Conservation (phyloP, 805 yeast species). For the Pichia occidentalis region DNA sequence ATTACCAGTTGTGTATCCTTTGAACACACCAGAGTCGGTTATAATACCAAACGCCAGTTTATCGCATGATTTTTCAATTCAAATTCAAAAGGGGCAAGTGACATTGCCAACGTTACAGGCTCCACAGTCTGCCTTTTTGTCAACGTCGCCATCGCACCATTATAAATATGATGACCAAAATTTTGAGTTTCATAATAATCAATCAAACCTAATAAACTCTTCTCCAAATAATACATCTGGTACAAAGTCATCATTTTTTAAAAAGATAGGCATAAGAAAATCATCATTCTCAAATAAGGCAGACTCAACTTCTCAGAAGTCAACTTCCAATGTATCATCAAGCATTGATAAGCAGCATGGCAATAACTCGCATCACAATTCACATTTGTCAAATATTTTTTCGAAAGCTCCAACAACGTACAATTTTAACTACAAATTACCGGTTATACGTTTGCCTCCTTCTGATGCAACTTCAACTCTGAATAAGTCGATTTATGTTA, state of each 20-base stretch:
- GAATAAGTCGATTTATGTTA: slow-evolving; percentile 72
- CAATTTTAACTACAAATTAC: slow-evolving; percentile 34
- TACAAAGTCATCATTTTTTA: slow-evolving; percentile 18
- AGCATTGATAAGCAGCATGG: too few relatives aligned
- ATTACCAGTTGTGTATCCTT: slow-evolving; percentile 56
- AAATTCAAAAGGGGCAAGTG: slow-evolving; percentile 30
- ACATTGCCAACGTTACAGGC: slow-evolving; percentile 25
- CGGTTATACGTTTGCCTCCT: slow-evolving; percentile 50
- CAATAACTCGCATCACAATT: too few relatives aligned
- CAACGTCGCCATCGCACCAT: slow-evolving; percentile 31
- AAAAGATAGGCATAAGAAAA: slow-evolving; percentile 20
- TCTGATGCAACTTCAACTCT: slow-evolving; percentile 49
- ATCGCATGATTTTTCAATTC: slow-evolving; percentile 36
- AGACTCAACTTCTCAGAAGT: slow-evolving; percentile 10
- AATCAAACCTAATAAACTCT: background rate
- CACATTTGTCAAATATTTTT: background rate
- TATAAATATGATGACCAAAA: slow-evolving; percentile 19
- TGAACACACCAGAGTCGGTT: slow-evolving; percentile 56
- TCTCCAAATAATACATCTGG: background rate
- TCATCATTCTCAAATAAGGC: slow-evolving; percentile 12
- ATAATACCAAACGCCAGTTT: slow-evolving; percentile 45
- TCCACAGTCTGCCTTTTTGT: slow-evolving; percentile 28
- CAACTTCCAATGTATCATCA: background rate
- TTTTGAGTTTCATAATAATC: slow-evolving; percentile 4
- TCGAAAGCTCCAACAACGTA: slow-evolving; percentile 24